phyloP scores from a whole-genome alignment of 805 yeast genomes.

The Starmerella riodocensis region DNA sequence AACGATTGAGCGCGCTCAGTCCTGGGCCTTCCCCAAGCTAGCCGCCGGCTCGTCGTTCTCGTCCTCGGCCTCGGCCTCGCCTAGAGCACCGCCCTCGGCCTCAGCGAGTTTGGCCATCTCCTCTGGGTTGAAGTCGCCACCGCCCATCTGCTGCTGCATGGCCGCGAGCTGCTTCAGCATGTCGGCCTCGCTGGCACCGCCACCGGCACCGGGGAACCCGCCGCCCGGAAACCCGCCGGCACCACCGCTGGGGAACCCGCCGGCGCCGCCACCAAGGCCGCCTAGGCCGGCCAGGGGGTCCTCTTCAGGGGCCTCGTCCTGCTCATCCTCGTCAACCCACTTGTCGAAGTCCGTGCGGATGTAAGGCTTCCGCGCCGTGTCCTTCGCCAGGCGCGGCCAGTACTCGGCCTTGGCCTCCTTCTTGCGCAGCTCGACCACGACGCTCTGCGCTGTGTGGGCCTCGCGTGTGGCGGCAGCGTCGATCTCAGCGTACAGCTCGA shows the following conservation, averaged over 20 bases:
- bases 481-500: slow-evolving; percentile 68
- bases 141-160: no score
- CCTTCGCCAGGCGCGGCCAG: slow-evolving; percentile 94
- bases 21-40: slow-evolving; percentile 19
- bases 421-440: slow-evolving; percentile 58
- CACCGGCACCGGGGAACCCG: slow-evolving; percentile 20
- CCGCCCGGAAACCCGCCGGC: no score
- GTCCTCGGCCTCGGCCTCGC: slow-evolving; percentile 14
- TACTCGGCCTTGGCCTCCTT: slow-evolving; percentile 53
- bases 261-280: slow-evolving; percentile 32
- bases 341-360: slow-evolving; percentile 90
- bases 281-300: slow-evolving; percentile 30
- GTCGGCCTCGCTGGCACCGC: slow-evolving; percentile 7
- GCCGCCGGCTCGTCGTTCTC: slow-evolving; percentile 20
- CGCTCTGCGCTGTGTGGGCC: slow-evolving; percentile 48
- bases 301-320: slow-evolving; percentile 51
- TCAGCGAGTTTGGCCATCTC: no score
- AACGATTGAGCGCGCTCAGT: no score
- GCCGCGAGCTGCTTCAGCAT: no score
- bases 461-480: slow-evolving; percentile 50
- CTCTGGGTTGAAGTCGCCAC: no score
- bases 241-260: slow-evolving; percentile 28
- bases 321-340: slow-evolving; percentile 99
- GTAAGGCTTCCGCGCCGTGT: slow-evolving; percentile 62
- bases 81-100: background rate